Percentiles rank a stretch among this genome's conserved stretches.
phyloP scores from a whole-genome alignment of 2,329 filamentous ascomycete genomes.

The Tricladium varicosporioides region DNA sequence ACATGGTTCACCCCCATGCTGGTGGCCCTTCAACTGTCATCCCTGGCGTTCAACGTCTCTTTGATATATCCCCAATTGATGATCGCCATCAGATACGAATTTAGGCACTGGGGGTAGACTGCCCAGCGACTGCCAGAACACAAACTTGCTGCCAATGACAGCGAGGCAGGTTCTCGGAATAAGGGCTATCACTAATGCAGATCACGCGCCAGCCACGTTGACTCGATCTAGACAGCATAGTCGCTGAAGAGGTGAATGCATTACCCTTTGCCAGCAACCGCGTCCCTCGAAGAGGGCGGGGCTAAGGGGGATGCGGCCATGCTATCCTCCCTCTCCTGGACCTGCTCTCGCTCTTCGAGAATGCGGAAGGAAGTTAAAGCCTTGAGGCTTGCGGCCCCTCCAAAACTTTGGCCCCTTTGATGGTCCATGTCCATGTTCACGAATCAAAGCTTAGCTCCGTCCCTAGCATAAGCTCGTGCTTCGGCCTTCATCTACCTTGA shows the following conservation, averaged over 20 bases:
- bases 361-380: constrained; percentile 30
- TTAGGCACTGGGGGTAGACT: constrained; percentile 26
- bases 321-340: constrained; percentile 8
- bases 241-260: constrained; percentile 11
- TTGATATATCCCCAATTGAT: constrained; percentile 28
- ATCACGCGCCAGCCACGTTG: constrained; percentile 33
- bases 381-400: constrained; percentile 29
- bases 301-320: constrained; percentile 12
- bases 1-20: constrained; percentile 24
- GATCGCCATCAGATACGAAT: constrained; percentile 28
- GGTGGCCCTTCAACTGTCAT: background rate
- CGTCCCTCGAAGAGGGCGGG: constrained; percentile 10
- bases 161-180: constrained; percentile 7
- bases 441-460: constrained; percentile 32
- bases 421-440: constrained; percentile 25
- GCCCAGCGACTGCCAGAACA: constrained; percentile 11
- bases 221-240: constrained; percentile 23
- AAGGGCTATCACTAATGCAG: constrained; percentile 26
- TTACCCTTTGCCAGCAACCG: constrained; percentile 13
- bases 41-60: constrained; percentile 27
- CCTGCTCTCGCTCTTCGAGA: constrained; percentile 20
- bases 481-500: constrained; percentile 28
- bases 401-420: constrained; percentile 25
- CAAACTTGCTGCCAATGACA: constrained; percentile 15
- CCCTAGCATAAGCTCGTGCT: constrained; percentile 30